phyloP scores from a whole-genome alignment of 306 rosid genomes.

The Castanea sativa region DNA sequence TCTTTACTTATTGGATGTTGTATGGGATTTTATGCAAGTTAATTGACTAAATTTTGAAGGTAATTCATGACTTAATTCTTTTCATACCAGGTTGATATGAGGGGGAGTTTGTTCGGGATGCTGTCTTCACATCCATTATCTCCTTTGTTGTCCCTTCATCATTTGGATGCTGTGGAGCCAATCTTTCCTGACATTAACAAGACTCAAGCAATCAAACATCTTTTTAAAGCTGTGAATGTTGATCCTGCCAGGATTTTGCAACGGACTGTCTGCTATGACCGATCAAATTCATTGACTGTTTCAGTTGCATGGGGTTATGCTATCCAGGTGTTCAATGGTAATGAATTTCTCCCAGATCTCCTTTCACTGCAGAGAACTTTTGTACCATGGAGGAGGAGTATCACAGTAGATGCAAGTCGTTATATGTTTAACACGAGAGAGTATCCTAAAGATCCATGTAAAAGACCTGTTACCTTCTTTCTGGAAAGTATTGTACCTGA shows the following conservation, averaged over 20 bases:
- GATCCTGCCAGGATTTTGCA: constrained; percentile 83
- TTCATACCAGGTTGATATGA: constrained; percentile 68
- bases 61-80: not conserved
- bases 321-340: constrained; percentile 68
- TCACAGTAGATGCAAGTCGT: constrained; percentile 37
- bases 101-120: constrained; percentile 82
- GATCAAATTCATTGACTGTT: constrained; percentile 54
- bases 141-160: constrained; percentile 85
- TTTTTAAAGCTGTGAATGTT: constrained; percentile 59
- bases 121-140: constrained; percentile 83
- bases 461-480: constrained; percentile 61
- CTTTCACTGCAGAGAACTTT: constrained; percentile 67
- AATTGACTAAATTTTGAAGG: not conserved
- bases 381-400: constrained; percentile 71
- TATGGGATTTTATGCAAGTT: not conserved
- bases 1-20: too few species aligned
- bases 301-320: constrained; percentile 87
- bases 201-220: constrained; percentile 63
- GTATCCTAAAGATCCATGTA: constrained; percentile 67
- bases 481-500: constrained; percentile 43
- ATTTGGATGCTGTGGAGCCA: constrained; percentile 73
- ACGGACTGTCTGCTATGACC: constrained; percentile 82
- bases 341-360: constrained; percentile 66
- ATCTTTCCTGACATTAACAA: constrained; percentile 66
- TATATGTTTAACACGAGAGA: constrained; percentile 64